Evolutionary conservation across 179 eudicot genomes (phyloP), one percentile per base, ranked within the genome.

Genomic region (Amaranthus tricolor): DNA sequence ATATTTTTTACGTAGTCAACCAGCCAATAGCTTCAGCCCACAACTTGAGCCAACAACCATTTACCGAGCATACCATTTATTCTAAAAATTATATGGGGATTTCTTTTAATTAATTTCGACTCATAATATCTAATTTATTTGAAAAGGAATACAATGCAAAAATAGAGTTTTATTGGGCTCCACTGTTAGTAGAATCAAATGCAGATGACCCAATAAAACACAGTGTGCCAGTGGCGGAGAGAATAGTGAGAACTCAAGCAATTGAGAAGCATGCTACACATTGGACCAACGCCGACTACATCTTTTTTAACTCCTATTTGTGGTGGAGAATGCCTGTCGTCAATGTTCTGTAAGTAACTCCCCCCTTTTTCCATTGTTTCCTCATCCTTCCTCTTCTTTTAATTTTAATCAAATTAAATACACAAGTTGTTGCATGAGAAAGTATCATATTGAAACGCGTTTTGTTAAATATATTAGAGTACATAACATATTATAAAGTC

Each of bases 231-330:
- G 16, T 77, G 3, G 72, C 74, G 0, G 82, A 86, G n/a, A 77
- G 89, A 24, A 84, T 86, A 7, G 86, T 84, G 5, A 83, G 86
- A 64, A 81, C 81, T 20, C 77, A 80, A 14, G 81, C 85, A 0
- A 88, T 88, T 20, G 91, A 88, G 72, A 86, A 86, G 74, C 91
- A 88, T 62, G 91, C 88, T 4, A 77, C 71, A 65, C 80, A 80
- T 56, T 88, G 91, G 91, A 84, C 82, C 6, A 20, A 86, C 48
- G 87, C 89, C 20, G 88, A 88, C 76, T 53, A 82, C 12, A 84
- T 88, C 12, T 68, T 88, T 66, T 88, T 88, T 31, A 79, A 88
- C 59, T 71, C 89, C 7, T 86, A 84, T 68, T 53, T 84, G 21
- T 88, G 91, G 89, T 88, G 91, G 91, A 82, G 80, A 77, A 63